These are phyloP conservation scores for Fusarium incarnatum DNA, from an alignment of 2,329 filamentous ascomycete genomes.

Conservation along the genomic window DNA sequence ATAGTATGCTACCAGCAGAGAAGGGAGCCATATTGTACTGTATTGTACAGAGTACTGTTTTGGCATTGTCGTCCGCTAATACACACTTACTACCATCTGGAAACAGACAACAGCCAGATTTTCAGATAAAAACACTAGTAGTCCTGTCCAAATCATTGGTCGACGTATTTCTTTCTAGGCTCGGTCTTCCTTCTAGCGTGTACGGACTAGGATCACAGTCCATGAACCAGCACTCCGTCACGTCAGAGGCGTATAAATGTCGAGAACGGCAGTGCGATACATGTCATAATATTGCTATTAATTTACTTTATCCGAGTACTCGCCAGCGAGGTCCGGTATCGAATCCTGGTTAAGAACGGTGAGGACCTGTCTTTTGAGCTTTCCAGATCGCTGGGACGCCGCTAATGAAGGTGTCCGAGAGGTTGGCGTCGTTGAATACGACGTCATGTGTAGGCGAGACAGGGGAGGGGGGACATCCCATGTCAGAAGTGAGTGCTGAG, in stretches of 20 bases:
- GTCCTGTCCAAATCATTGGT: slow-evolving; percentile 2
- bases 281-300: slow-evolving; percentile 25
- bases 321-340: slow-evolving; percentile 16
- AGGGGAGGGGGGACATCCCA: not conserved
- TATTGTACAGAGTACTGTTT: not conserved
- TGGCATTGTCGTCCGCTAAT: slow-evolving; percentile 2
- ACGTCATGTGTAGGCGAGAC: slow-evolving; percentile 31
- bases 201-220: slow-evolving; percentile 12
- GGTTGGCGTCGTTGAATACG: slow-evolving; percentile 33
- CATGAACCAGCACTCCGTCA: slow-evolving; percentile 20
- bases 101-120: not conserved
- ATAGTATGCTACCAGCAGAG: slow-evolving; percentile 14
- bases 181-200: slow-evolving; percentile 25
- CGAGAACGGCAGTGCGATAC: not conserved
- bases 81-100: not conserved
- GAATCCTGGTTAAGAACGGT: slow-evolving; percentile 33
- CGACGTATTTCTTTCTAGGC: not conserved
- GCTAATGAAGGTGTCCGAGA: slow-evolving; percentile 39
- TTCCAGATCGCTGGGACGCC: slow-evolving; percentile 47
- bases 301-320: slow-evolving; percentile 34
- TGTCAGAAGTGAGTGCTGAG: not conserved
- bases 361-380: slow-evolving; percentile 33
- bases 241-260: slow-evolving; percentile 41
- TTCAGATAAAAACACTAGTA: not conserved
- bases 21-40: slow-evolving; percentile 1